Evolutionary conservation across 1,139 yeast species (phyloP), one percentile per base, ranked within the genome.

Genomic region (Magnusiomyces ingens): DNA sequence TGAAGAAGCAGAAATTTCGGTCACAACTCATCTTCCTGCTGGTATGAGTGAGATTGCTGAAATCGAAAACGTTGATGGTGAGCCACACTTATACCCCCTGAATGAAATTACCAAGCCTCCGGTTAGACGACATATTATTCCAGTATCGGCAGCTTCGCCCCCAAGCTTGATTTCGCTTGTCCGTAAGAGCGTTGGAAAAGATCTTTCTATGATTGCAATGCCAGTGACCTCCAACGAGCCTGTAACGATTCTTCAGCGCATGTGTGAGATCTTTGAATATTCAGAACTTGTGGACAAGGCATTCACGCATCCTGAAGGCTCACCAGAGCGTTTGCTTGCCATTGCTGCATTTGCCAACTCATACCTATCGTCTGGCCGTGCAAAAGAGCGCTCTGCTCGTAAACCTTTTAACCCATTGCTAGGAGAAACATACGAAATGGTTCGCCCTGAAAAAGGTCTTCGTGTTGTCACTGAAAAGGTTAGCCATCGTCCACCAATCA

Each of bases 161-260:
- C 96, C 96, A 3, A 85, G 94, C 58, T 71, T 93, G 42, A 73
- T 91, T 52, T 78, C 90, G 0, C 80, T 90, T 63, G 76, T 93
- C 55, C 79, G 96, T 53, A 90, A 91, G 66, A 90, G 89, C 62
- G 95, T 91, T 15, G 97, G 98, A 29, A 91, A 91, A 65, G 98
- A 91, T 68, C 68, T 91, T 58, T 78, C 93, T 0, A 79, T 93
- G 0, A 80, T 90, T 54, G 84, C 96, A 1, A 90, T 91, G 94
- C 99, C 99, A 0, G 96, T 93, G 3, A 84, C 94, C 1, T 79
- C 90, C 58, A 93, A 93, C 71, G 99, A 93, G 67, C 99, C 99
- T 0, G 69, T 91, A 17, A 81, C 95, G 0, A 81, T 86, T 38
- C 72, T 93, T 54, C 96, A 93, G 67, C 79, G 83, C 59, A 80